Base-by-base conservation (phyloP, 148 eudicot genomes). In the Oxyria digyna region DNA sequence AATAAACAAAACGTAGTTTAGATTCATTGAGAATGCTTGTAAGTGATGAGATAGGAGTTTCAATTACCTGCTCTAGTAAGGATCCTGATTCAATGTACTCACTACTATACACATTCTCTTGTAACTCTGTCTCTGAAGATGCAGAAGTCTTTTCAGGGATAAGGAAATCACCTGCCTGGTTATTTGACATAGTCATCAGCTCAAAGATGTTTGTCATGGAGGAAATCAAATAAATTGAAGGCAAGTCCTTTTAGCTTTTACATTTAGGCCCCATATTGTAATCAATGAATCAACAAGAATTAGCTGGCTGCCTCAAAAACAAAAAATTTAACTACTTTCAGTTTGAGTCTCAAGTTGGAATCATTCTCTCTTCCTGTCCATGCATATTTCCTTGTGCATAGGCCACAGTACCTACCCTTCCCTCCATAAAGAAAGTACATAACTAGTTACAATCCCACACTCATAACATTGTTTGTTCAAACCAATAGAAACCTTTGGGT, bases 101-200 rank as follows among this genome's bases (percentile, higher is more conserved):
- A 69, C 81, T 74, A 57, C 72, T 87, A 78, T 87, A 84, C 68
- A 89, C 85, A 70, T 85, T 83, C 71, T 91, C 96, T 69, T 68
- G 85, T 70, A 95, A 78, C 73, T 95, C 99, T 67, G 78, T 88
- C 66, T 89, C 99, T 32, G 74, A 70, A 59, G 72, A 78, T 26
- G 74, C 80, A 80, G 87, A 80, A 74, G 76, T 81, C 78, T 86
- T 84, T 64, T 85, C 83, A 68, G 97, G 83, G 62, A 81, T 71
- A 77, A 95, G 96, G 82, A 95, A 91, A 75, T 74, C 89, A 78
- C 89, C 84, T 65, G 97, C 99, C 99, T 95, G 88, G 37, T 84
- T 73, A 11, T 24, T 52, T 24, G 20, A 54, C 37, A 17, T 46
- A 69, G 23, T 42, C 62, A 54, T 54, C 73, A 54, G 20, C 48